Percentiles rank a stretch among this genome's conserved stretches.
Conservation (phyloP, 345 rosid species). For the Gossypium australe region DNA sequence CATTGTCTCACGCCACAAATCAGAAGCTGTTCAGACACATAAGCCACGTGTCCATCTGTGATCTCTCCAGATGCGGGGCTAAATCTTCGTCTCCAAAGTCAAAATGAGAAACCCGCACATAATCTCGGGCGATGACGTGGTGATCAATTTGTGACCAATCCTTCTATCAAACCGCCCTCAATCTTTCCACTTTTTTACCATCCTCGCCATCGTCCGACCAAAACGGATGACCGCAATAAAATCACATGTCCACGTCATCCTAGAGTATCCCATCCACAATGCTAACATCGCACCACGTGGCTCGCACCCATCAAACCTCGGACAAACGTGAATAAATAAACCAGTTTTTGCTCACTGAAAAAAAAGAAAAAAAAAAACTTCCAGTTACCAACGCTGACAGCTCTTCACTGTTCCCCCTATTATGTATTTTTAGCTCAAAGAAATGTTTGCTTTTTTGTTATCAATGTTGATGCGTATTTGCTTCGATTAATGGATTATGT, state of each 20-base stretch:
- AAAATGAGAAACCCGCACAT: neutral
- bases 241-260: slow-evolving; percentile 14
- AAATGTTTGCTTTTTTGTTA: neutral
- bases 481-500: slow-evolving; percentile 7
- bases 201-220: slow-evolving; percentile 25
- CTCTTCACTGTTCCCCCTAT: neutral
- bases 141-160: slow-evolving; percentile 7
- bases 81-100: neutral
- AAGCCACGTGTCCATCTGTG: neutral
- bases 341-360: neutral
- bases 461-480: neutral
- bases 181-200: neutral
- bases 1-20: neutral
- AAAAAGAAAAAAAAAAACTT: neutral
- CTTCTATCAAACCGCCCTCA: neutral
- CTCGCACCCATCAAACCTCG: slow-evolving; percentile 19
- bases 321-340: slow-evolving; percentile 20
- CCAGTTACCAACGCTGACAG: neutral
- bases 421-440: neutral
- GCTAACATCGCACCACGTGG: slow-evolving; percentile 22
- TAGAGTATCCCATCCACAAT: neutral
- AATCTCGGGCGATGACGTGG: slow-evolving; percentile 3
- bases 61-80: neutral
- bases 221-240: slow-evolving; percentile 24
- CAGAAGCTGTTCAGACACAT: neutral